Conservation (phyloP, 257 asterid genomes). For the Forsythia viridissima region DNA sequence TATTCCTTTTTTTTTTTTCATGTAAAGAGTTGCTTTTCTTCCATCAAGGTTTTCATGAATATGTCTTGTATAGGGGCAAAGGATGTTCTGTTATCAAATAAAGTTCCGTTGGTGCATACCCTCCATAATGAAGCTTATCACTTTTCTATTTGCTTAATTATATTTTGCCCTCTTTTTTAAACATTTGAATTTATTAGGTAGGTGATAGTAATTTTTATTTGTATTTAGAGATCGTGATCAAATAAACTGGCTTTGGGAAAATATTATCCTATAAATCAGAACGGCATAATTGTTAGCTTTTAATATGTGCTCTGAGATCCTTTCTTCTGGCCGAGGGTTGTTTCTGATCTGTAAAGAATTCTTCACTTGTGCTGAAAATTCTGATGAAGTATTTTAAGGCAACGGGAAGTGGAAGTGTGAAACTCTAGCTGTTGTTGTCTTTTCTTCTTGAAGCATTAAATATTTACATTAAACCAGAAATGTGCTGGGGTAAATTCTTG, state of each 20-base stretch:
- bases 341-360: no score
- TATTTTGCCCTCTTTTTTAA: background rate
- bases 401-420: no score
- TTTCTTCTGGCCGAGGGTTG: background rate
- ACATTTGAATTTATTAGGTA: background rate
- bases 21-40: constrained; percentile 8
- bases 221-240: background rate
- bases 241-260: background rate
- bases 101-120: background rate
- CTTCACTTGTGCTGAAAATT: background rate
- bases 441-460: no score
- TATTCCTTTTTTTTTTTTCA: constrained; percentile 6
- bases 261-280: background rate
- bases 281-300: background rate
- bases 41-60: background rate
- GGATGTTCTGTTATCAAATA: background rate
- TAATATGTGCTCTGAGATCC: background rate
- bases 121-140: background rate
- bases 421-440: background rate
- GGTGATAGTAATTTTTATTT: no score
- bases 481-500: no score
- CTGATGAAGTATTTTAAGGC: no score
- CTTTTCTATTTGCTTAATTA: background rate
- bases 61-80: background rate
- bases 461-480: no score